These are phyloP conservation scores for Aureobasidium musti DNA, from an alignment of 2,329 filamentous ascomycete species.

Conservation along the genomic window DNA sequence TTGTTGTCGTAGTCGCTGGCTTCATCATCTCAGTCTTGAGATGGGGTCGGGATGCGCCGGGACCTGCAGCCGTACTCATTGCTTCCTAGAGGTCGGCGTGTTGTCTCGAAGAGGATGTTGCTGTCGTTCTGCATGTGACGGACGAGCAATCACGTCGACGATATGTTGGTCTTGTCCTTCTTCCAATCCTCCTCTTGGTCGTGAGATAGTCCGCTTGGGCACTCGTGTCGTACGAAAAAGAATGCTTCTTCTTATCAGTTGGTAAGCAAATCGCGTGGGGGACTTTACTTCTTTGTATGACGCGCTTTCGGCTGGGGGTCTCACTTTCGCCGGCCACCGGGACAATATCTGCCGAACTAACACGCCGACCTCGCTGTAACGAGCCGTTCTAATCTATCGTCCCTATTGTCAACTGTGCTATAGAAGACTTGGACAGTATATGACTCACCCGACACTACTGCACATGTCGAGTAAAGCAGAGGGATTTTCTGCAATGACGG, in stretches of 20 bases:
- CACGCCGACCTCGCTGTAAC: background rate
- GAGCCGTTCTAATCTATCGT: background rate
- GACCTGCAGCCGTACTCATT: conserved; percentile 38
- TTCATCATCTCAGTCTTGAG: conserved; percentile 13
- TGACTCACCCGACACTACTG: background rate
- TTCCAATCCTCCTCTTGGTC: conserved; percentile 3
- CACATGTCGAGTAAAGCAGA: background rate
- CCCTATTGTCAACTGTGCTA: background rate
- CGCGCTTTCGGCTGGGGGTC: background rate
- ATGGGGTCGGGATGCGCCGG: conserved; percentile 30
- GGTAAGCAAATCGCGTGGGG: background rate
- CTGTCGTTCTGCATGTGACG: conserved; percentile 16
- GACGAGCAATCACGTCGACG: background rate
- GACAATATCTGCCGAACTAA: background rate
- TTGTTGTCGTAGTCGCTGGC: conserved; percentile 26
- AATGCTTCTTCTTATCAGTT: conserved; percentile 7
- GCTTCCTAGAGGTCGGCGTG: conserved; percentile 31
- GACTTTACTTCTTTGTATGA: background rate
- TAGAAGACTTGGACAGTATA: background rate
- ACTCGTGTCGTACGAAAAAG: background rate
- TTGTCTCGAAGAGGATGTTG: background rate
- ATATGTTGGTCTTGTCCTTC: background rate
- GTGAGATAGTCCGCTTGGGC: background rate
- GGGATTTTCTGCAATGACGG: background rate
- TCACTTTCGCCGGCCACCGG: background rate